phyloP scores from a whole-genome alignment of 2,329 filamentous ascomycete genomes.

The Arthroderma uncinatum region DNA sequence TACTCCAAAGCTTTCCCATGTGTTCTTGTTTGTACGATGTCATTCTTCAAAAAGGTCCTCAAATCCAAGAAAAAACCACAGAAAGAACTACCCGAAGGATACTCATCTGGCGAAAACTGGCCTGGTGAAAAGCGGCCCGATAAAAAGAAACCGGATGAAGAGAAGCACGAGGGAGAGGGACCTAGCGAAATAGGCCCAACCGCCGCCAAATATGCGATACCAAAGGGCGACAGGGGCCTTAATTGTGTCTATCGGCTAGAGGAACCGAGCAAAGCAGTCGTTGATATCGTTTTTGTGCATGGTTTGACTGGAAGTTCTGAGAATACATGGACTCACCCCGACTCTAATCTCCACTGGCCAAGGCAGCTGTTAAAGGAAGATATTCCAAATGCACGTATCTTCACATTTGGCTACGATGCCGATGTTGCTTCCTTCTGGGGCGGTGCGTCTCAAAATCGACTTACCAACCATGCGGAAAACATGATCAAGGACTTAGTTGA shows the following conservation, averaged over 20 bases:
- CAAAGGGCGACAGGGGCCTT: not conserved
- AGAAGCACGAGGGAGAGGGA: too few species aligned
- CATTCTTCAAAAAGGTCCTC: too few species aligned
- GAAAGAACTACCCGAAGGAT: too few species aligned
- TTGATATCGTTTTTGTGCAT: conserved; percentile 16
- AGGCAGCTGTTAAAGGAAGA: conserved; percentile 13
- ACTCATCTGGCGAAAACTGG: too few species aligned
- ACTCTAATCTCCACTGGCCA: conserved; percentile 14
- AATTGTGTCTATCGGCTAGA: not conserved
- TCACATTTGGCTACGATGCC: conserved; percentile 14
- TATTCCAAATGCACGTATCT: conserved; percentile 10
- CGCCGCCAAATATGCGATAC: too few species aligned
- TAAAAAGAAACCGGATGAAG: too few species aligned
- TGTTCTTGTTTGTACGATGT: too few species aligned
- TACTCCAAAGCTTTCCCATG: too few species aligned
- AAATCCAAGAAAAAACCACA: too few species aligned
- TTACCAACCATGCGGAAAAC: not conserved
- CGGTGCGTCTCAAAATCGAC: not conserved
- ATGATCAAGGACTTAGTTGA: not conserved
- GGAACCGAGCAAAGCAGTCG: not conserved
- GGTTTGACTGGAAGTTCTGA: conserved; percentile 15
- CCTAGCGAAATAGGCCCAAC: too few species aligned
- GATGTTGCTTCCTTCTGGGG: not conserved
- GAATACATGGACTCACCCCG: conserved; percentile 15
- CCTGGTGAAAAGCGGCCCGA: too few species aligned